Percentiles rank a stretch among this genome's conserved stretches.
Evolutionary conservation across 495 filamentous ascomycete species (phyloP).

Genomic region (Penicillium lagena): DNA sequence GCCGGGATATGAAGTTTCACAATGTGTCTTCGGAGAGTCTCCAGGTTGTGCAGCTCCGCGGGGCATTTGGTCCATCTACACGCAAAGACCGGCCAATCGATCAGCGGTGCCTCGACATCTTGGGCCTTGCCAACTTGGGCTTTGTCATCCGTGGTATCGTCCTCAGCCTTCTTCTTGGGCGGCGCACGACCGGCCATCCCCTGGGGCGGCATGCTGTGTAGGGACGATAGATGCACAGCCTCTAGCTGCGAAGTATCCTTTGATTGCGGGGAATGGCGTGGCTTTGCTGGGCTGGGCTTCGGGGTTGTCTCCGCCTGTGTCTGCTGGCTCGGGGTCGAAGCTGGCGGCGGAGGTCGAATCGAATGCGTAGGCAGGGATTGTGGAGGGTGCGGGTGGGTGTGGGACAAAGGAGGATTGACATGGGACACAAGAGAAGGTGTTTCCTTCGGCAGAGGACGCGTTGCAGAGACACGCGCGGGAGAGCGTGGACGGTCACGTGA

Average conservation of each 20-base stretch:
- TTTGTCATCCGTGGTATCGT: constrained; percentile 2
- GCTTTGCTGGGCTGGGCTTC: neutral
- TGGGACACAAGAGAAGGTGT: no score
- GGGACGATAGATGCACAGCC: constrained; percentile 10
- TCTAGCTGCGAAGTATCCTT: neutral
- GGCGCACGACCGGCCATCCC: constrained; percentile 8
- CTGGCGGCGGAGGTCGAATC: no score
- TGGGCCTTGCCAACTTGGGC: neutral
- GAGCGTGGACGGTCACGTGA: constrained; percentile 4
- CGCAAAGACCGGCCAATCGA: constrained; percentile 40
- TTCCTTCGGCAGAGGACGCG: neutral
- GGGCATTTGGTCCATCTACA: constrained; percentile 63
- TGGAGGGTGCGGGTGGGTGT: neutral
- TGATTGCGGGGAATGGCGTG: neutral
- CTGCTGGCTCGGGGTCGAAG: no score
- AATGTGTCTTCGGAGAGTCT: constrained; percentile 63
- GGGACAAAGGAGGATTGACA: neutral
- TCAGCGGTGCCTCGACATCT: neutral
- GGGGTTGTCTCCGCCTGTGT: neutral
- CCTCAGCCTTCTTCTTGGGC: constrained; percentile 5
- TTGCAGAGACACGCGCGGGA: neutral
- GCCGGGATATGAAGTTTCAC: constrained; percentile 43
- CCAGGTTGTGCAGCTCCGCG: constrained; percentile 68
- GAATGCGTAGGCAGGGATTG: no score
- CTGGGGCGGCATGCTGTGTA: constrained; percentile 6